phyloP scores from a whole-genome alignment of 345 rosid species.

The Salix dunnii region DNA sequence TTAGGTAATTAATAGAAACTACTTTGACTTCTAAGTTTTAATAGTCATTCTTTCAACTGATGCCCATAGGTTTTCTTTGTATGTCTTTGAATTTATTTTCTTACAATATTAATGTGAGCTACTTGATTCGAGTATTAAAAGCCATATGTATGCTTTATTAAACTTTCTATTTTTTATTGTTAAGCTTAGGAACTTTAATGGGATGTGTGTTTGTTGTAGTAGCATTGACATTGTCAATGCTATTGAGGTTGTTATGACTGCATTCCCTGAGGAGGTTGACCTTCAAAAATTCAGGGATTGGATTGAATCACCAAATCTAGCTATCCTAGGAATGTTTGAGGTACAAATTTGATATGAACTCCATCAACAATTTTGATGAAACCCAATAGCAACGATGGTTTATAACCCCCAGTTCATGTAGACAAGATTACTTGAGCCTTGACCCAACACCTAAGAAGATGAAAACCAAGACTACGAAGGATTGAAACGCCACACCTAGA shows the following conservation, averaged over 20 bases:
- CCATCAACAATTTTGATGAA: too few relatives aligned
- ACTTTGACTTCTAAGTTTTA: neutral
- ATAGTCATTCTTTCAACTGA: neutral
- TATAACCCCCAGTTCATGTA: too few relatives aligned
- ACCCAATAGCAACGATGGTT: too few relatives aligned
- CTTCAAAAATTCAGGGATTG: conserved; percentile 84
- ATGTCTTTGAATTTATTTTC: neutral
- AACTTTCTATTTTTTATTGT: conserved; percentile 9
- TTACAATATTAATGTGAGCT: neutral
- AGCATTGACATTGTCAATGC: conserved; percentile 98
- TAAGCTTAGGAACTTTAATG: conserved; percentile 12
- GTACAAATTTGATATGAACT: too few relatives aligned
- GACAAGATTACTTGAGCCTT: too few relatives aligned
- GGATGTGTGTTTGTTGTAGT: conserved; percentile 43
- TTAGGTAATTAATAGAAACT: conserved; percentile 48
- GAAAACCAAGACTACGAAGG: too few relatives aligned
- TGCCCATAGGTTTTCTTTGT: neutral
- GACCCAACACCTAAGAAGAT: too few relatives aligned
- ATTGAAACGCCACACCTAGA: too few relatives aligned
- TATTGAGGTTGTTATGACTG: conserved; percentile 86
- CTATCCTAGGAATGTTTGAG: conserved; percentile 61
- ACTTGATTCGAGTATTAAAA: neutral
- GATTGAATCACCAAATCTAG: conserved; percentile 96
- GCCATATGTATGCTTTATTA: neutral
- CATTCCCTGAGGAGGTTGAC: conserved; percentile 91